phyloP scores from a whole-genome alignment of 31 red algal genomes.

The Asparagopsis taxiformis region DNA sequence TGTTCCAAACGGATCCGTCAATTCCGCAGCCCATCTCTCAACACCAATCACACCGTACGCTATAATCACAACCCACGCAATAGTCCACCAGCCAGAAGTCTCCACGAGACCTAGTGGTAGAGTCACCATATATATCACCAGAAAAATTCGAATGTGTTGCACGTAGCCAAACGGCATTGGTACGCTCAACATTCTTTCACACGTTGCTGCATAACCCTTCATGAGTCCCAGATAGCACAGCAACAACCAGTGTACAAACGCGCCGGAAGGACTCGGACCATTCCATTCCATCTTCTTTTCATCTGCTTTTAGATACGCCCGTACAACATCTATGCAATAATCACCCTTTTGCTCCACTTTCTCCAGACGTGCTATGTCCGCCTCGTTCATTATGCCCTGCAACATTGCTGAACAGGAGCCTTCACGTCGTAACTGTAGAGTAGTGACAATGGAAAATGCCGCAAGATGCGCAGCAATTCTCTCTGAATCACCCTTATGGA shows the following conservation, averaged over 20 bases:
- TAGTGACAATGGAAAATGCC: constrained; percentile 14
- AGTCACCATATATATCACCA: constrained; percentile 35
- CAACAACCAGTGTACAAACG: constrained; percentile 20
- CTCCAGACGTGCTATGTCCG: constrained; percentile 20
- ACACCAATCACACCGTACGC: constrained; percentile 47
- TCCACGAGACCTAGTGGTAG: constrained; percentile 51
- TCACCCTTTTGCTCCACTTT: constrained; percentile 16
- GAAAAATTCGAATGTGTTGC: constrained; percentile 44
- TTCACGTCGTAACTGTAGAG: constrained; percentile 2
- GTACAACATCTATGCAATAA: constrained; percentile 46
- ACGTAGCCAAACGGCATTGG: constrained; percentile 58
- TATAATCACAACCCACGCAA: constrained; percentile 49
- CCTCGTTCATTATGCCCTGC: constrained; percentile 13
- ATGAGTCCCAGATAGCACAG: constrained; percentile 14
- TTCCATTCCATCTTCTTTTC: constrained; percentile 1
- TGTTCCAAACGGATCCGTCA: constrained; percentile 43
- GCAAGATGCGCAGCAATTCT: constrained; percentile 34
- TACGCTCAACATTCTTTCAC: constrained; percentile 30
- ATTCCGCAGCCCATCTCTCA: constrained; percentile 30
- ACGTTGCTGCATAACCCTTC: constrained; percentile 14
- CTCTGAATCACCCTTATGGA: constrained; percentile 27
- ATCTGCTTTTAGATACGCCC: constrained; percentile 11
- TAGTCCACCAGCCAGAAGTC: constrained; percentile 34
- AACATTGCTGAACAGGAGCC: constrained; percentile 16
- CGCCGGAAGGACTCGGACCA: background rate